Evolutionary conservation across 1,284 basidiomycete species (phyloP), one percentile per base, ranked within the genome.

Genomic region (Papiliotrema fonsecae): DNA sequence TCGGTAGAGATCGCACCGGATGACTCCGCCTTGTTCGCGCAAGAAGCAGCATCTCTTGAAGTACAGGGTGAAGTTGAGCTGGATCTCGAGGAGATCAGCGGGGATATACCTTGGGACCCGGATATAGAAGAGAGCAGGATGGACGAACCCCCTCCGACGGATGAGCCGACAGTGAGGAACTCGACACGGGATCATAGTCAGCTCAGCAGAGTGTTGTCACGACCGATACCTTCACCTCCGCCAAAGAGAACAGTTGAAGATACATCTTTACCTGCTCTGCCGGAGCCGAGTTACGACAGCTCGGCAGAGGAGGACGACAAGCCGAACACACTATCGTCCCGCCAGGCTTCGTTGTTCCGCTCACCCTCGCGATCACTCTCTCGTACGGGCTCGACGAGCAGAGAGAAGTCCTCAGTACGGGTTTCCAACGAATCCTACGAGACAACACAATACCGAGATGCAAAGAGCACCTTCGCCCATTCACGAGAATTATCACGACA

Each of bases 11-110:
- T 60, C 10, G 55, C 61, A 7, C 62, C 64, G 6, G 58, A 64
- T 40, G 55, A 62, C 22, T 56, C 58, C 13, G 55, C 50, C 3
- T 40, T 55, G 2, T 71, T 71, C 37, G 67, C 58, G 0, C 40
- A 51, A 4, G 60, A 61, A 11, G 45, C 64, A 1, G 57, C 54
- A 30, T 55, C 44, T 7, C 21, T 57, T 24, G 58, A 65, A 30
- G 48, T 55, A 1, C 41, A 50, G 26, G 50, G 50, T 7, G 60
- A 62, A 31, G 51, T 64, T n/a, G 69, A 66, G 22, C 38, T 70
- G 25, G 69, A 70, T 48, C 37, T 67, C 22, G 64, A 65, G 60
- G 63, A 57, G 53, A 47, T 11, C 24, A 50, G 28, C 47, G 57
- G 37, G 13, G 55, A 38, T 11, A 40, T 50, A 28, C 45, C 48